Conservation (phyloP, 1,139 yeast species). For the Taphrina betulina region DNA sequence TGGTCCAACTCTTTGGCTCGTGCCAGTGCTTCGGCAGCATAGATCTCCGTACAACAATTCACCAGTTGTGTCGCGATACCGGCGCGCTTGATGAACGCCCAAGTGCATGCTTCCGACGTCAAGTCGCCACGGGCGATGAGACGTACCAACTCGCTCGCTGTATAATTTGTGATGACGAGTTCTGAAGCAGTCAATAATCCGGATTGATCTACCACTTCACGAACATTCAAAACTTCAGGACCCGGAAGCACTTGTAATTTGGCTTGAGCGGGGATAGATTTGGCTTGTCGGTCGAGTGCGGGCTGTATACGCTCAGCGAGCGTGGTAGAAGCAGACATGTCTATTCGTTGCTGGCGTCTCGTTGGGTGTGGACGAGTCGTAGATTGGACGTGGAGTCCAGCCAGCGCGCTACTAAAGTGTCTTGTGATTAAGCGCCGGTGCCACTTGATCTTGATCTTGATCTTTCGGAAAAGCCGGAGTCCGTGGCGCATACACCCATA, state of each 20-base stretch:
- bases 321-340: too few species aligned
- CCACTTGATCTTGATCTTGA: too few species aligned
- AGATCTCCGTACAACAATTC: slow-evolving; percentile 44
- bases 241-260: too few species aligned
- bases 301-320: slow-evolving; percentile 3
- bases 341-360: too few species aligned
- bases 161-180: slow-evolving; percentile 41
- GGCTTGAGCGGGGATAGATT: too few species aligned
- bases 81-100: slow-evolving; percentile 59
- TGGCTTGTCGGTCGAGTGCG: slow-evolving; percentile 8
- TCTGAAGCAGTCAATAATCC: slow-evolving; percentile 37
- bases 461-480: too few species aligned
- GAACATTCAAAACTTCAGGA: slow-evolving; percentile 24
- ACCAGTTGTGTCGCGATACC: slow-evolving; percentile 60
- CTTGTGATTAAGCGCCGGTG: too few species aligned
- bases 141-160: slow-evolving; percentile 44
- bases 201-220: slow-evolving; percentile 5
- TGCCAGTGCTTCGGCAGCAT: slow-evolving; percentile 43
- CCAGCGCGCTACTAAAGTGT: too few species aligned
- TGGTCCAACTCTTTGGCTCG: slow-evolving; percentile 49
- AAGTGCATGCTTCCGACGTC: slow-evolving; percentile 50
- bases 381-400: too few species aligned
- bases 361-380: too few species aligned
- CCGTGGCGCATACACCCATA: too few species aligned
- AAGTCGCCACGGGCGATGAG: slow-evolving; percentile 49